Conservation (phyloP, 441 rosid species). For the Populus hybrid region DNA sequence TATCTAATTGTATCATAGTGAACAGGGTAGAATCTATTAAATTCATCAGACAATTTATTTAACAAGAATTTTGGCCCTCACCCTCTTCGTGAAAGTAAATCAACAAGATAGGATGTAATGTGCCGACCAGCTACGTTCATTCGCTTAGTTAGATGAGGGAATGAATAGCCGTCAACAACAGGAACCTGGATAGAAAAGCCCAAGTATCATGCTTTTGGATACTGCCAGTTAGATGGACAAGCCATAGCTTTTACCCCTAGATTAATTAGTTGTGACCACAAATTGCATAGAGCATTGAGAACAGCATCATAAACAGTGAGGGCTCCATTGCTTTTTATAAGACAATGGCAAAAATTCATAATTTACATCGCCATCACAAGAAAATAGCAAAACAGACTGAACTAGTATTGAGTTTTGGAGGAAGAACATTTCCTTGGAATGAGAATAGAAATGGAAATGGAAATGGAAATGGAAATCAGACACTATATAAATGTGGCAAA, state of each 20-base stretch:
- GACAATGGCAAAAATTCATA: background rate
- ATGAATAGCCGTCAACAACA: constrained; percentile 96
- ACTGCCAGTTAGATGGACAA: background rate
- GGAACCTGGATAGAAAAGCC: constrained; percentile 60
- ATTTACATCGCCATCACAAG: background rate
- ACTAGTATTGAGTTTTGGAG: background rate
- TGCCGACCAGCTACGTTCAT: constrained; percentile 99
- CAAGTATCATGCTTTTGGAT: constrained; percentile 16
- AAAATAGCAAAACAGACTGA: background rate
- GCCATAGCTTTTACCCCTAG: background rate
- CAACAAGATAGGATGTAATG: constrained; percentile 91
- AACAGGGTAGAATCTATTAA: background rate
- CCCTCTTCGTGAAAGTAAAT: constrained; percentile 96
- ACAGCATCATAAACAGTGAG: background rate
- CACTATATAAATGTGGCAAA: background rate
- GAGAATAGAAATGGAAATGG: background rate
- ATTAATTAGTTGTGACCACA: background rate
- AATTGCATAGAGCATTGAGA: background rate
- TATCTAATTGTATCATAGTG: constrained; percentile 6
- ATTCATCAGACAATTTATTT: constrained; percentile 9
- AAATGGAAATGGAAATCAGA: background rate
- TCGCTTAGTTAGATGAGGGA: constrained; percentile 95
- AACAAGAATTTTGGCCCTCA: constrained; percentile 32
- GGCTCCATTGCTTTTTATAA: background rate
- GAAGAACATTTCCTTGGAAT: background rate